These are phyloP conservation scores for Linaria vulgaris DNA, from an alignment of 257 asterid species.

Conservation along the genomic window DNA sequence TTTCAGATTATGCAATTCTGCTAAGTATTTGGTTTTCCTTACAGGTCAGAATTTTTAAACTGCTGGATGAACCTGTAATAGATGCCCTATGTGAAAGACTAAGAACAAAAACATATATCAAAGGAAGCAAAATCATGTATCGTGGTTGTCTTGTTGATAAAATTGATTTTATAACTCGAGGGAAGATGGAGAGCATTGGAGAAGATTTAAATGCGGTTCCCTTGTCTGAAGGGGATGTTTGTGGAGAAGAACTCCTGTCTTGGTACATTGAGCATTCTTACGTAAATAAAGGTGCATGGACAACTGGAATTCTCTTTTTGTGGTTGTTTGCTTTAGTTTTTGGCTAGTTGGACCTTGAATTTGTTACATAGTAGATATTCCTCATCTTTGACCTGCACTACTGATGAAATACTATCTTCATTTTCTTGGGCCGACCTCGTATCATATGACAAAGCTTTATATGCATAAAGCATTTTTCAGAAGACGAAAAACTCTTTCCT, in stretches of 20 bases:
- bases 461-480: too few relatives aligned
- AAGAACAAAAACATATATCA: constrained; percentile 74
- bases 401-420: too few relatives aligned
- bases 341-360: too few relatives aligned
- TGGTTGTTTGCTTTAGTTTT: background rate
- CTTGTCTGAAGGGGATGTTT: constrained; percentile 74
- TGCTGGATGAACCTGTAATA: constrained; percentile 72
- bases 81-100: constrained; percentile 88
- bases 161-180: constrained; percentile 87
- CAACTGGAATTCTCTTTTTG: background rate
- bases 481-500: too few relatives aligned
- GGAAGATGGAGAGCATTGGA: constrained; percentile 68
- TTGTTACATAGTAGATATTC: too few relatives aligned
- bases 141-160: constrained; percentile 77
- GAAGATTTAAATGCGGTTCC: constrained; percentile 58
- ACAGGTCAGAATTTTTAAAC: constrained; percentile 78
- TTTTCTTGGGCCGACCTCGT: too few relatives aligned
- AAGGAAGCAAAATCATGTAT: constrained; percentile 62
- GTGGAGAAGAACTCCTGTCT: constrained; percentile 95
- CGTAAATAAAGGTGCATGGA: constrained; percentile 54
- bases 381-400: too few relatives aligned
- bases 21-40: constrained; percentile 11
- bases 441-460: too few relatives aligned
- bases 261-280: constrained; percentile 98
- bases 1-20: constrained; percentile 2